Evolutionary conservation across 208 protist species (phyloP).

Genomic region (Wallacemonas collosoma): DNA sequence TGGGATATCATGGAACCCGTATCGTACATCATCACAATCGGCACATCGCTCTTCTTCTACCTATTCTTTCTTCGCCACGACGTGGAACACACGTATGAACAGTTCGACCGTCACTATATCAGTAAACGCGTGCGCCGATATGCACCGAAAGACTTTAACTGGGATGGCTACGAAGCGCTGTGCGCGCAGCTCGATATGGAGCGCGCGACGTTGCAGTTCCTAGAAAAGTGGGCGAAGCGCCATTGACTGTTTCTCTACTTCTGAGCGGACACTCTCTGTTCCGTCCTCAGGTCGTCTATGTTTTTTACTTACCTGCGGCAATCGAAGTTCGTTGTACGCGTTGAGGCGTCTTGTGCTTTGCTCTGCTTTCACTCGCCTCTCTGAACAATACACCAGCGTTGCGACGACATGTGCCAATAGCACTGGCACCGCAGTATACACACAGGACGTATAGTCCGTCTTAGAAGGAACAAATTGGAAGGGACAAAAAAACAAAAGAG

Average conservation of each 20-base stretch:
- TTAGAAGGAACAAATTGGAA: too few species aligned
- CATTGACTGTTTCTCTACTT: slow-evolving; percentile 26
- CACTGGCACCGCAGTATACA: too few species aligned
- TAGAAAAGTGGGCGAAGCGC: slow-evolving; percentile 46
- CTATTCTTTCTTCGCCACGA: slow-evolving; percentile 60
- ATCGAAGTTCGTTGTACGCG: too few species aligned
- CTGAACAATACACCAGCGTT: too few species aligned
- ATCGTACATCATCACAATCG: slow-evolving; percentile 71
- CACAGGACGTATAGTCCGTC: too few species aligned
- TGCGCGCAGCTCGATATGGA: slow-evolving; percentile 49
- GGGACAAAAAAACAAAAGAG: too few species aligned
- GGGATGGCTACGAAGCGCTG: slow-evolving; percentile 52
- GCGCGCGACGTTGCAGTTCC: slow-evolving; percentile 30
- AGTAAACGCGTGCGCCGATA: slow-evolving; percentile 57
- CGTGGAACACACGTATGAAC: slow-evolving; percentile 52
- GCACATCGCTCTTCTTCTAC: slow-evolving; percentile 70
- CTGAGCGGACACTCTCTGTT: too few species aligned
- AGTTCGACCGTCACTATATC: slow-evolving; percentile 56
- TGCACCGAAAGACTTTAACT: slow-evolving; percentile 74
- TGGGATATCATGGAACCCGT: slow-evolving; percentile 93
- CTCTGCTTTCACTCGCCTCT: too few species aligned
- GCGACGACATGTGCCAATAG: too few species aligned
- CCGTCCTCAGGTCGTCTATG: too few species aligned
- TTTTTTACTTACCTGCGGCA: too few species aligned
- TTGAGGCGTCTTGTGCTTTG: too few species aligned